Evolutionary conservation across 83 land plant species (phyloP).

Genomic region (Thuja plicata): DNA sequence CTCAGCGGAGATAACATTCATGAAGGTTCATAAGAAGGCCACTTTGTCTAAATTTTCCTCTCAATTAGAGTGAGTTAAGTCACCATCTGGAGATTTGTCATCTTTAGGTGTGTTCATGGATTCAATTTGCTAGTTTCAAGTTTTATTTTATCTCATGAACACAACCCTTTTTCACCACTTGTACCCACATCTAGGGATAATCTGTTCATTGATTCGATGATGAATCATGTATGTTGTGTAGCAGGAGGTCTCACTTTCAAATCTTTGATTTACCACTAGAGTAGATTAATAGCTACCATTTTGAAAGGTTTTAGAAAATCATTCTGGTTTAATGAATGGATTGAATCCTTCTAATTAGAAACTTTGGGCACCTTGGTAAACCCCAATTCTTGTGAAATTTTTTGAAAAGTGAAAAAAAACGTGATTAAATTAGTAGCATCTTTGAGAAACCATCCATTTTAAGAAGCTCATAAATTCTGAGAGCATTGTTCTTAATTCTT

Average conservation of each 20-base stretch:
- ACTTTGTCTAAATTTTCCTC: conserved; percentile 45
- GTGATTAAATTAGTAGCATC: no score
- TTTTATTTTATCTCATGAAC: no score
- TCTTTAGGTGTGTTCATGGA: no score
- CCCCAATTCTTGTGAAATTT: no score
- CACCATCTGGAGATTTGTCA: conserved; percentile 25
- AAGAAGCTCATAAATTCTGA: no score
- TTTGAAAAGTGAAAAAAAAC: no score
- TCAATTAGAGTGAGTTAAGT: conserved; percentile 62
- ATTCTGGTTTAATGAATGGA: not conserved
- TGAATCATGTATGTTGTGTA: not conserved
- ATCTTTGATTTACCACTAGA: not conserved
- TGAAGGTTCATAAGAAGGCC: conserved; percentile 86
- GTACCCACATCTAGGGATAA: not conserved
- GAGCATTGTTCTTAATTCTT: no score
- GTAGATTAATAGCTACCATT: not conserved
- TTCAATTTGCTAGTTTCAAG: no score
- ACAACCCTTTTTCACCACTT: no score
- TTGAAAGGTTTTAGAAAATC: not conserved
- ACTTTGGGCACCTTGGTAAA: conserved; percentile 6
- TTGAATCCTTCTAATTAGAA: no score
- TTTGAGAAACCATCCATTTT: no score
- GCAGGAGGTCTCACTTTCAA: not conserved
- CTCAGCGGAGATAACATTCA: conserved; percentile 51
- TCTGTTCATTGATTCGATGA: not conserved